A percentile compares a stretch with the other conserved stretches of the same genome.
These are phyloP conservation scores for Neurospora sp. DNA, from an alignment of 495 filamentous ascomycete genomes.

Conservation along the genomic window DNA sequence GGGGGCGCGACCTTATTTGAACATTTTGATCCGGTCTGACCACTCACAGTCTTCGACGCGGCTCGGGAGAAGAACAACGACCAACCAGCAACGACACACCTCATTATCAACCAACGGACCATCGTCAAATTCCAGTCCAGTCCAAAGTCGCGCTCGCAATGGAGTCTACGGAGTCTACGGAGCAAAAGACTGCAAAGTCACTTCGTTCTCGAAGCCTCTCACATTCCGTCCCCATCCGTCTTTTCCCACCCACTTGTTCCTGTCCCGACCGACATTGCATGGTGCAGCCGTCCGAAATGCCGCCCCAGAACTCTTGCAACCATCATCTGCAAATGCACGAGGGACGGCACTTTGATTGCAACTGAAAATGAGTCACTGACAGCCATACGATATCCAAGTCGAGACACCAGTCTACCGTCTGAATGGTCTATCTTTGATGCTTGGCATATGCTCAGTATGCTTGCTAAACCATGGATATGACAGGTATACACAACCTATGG, in stretches of 20 bases:
- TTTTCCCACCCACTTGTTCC: not conserved
- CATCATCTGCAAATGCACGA: conserved; percentile 7
- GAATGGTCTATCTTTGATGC: not conserved
- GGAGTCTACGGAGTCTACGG: not conserved
- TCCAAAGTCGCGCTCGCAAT: not conserved
- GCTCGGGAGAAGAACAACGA: not conserved
- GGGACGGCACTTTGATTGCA: not conserved
- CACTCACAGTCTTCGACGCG: not conserved
- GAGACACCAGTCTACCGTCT: not conserved
- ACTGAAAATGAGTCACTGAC: conserved; percentile 16
- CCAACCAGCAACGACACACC: not conserved
- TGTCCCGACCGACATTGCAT: not conserved
- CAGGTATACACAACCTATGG: not conserved
- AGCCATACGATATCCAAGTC: conserved; percentile 17
- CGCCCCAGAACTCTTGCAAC: not conserved
- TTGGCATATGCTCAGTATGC: not conserved
- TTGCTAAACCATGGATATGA: not conserved
- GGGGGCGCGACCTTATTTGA: not conserved
- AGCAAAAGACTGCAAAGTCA: not conserved
- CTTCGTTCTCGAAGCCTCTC: not conserved
- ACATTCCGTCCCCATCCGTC: not conserved
- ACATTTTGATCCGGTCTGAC: not conserved
- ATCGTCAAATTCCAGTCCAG: not conserved
- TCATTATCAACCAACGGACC: not conserved
- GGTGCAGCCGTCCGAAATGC: not conserved